These are phyloP conservation scores for Lenwebbia sp. DNA, from an alignment of 345 rosid genomes.

Conservation along the genomic window DNA sequence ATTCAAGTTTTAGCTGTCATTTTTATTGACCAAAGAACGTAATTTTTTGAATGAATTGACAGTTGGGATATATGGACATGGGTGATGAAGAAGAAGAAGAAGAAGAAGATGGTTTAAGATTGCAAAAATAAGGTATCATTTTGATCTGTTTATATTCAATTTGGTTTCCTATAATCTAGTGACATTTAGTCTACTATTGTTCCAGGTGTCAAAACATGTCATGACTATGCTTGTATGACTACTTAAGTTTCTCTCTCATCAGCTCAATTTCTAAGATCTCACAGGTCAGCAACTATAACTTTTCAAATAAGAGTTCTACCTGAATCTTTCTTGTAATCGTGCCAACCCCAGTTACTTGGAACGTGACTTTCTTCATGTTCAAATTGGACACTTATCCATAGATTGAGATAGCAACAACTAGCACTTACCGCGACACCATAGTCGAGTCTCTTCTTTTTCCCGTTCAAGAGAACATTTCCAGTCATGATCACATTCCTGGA, in stretches of 20 bases:
- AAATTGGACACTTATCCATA: background rate
- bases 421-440: slow-evolving; percentile 60
- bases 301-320: background rate
- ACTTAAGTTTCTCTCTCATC: background rate
- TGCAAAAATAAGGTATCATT: background rate
- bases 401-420: background rate
- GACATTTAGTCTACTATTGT: background rate
- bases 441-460: slow-evolving; percentile 60
- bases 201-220: background rate
- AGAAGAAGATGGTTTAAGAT: background rate
- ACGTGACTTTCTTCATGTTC: no score
- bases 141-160: background rate
- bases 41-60: background rate
- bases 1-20: background rate
- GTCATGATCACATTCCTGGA: slow-evolving; percentile 90
- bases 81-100: background rate
- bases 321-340: background rate
- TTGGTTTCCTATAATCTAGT: background rate
- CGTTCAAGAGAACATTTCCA: slow-evolving; percentile 83
- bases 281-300: background rate
- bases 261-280: background rate
- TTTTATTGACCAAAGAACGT: background rate
- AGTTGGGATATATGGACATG: background rate
- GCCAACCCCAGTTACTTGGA: background rate
- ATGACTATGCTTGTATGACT: background rate